Evolutionary conservation across 495 filamentous ascomycete species (phyloP).

Genomic region (Neurospora pannonica): DNA sequence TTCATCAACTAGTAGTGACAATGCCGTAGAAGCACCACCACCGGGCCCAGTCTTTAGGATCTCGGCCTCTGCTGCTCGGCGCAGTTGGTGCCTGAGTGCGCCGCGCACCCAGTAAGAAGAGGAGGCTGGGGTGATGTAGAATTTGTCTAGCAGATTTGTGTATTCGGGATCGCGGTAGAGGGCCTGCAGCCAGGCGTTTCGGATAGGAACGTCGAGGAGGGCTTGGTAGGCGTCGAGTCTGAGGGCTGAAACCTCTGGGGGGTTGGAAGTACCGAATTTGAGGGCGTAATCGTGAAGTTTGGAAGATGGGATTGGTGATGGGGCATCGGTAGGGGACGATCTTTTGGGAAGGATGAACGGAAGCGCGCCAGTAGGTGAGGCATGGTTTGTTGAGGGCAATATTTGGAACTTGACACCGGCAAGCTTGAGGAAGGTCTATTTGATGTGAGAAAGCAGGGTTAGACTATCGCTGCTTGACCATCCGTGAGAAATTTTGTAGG

Average conservation of each 20-base stretch:
- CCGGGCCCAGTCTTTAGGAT: slow-evolving; percentile 51
- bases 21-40: not conserved
- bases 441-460: not conserved
- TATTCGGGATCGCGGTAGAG: slow-evolving; percentile 68
- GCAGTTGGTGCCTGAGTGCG: slow-evolving; percentile 54
- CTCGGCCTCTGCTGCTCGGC: slow-evolving; percentile 60
- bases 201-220: slow-evolving; percentile 69
- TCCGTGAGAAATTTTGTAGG: not conserved
- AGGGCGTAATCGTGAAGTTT: slow-evolving; percentile 63
- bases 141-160: slow-evolving; percentile 47
- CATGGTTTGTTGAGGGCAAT: slow-evolving; percentile 81
- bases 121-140: slow-evolving; percentile 61
- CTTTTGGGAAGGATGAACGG: slow-evolving; percentile 70
- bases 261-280: slow-evolving; percentile 16
- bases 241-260: slow-evolving; percentile 2
- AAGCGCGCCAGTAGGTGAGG: slow-evolving; percentile 75
- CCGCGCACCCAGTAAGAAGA: slow-evolving; percentile 52
- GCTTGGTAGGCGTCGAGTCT: slow-evolving; percentile 72
- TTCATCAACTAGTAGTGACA: slow-evolving; percentile 38
- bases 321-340: slow-evolving; percentile 14
- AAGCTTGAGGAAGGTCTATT: slow-evolving; percentile 77
- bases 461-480: not conserved
- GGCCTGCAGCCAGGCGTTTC: slow-evolving; percentile 76
- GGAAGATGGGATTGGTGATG: slow-evolving; percentile 48
- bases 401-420: slow-evolving; percentile 56